Evolutionary conservation across 2,329 filamentous ascomycete genomes (phyloP), one percentile per base, ranked within the genome.

Genomic region (Zasmidium cellare): DNA sequence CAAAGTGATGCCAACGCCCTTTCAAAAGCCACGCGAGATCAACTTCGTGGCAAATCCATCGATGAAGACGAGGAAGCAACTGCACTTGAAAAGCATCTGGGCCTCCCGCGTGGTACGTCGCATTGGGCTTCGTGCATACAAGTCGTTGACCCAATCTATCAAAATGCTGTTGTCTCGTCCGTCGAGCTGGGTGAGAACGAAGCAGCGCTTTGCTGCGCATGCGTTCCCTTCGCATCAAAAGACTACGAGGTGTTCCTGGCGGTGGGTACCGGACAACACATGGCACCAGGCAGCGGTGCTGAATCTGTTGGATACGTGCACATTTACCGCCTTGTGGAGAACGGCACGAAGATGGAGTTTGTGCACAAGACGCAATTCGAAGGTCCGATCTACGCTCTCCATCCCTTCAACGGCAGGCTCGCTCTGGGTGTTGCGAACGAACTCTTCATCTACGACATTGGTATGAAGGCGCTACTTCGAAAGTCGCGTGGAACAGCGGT

Each of bases 121-220:
- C 89, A 93, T 64, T 99, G 94, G 94, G 91, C 94, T 44, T 97
- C 93, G 9, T 97, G 92, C 74, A 92, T 99, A 65, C 92, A 91
- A 69, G 84, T 97, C 19, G 83, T 99, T 18, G 94, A 99, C 69
- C 92, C 94, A 0, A 72, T 93, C 23, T 59, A 58, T 19, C 47
- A 56, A 50, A 65, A 69, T 49, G 64, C 63, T 3, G 72, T 96
- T 1, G 74, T 94, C 3, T 87, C 90, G 63, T 92, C 86, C 0
- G 80, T 97, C 45, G 88, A 97, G 58, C 76, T 99, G 0, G 87
- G 89, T 51, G 87, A 94, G 44, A 97, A 99, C 66, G 92, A 97
- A 74, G 91, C 92, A 18, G 92, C 93, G 22, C 87, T 96, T 57
- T 96, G 91, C 71, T 85, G 92, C 61, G 88, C 90, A 3, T 84